Base-by-base conservation (phyloP, 1,284 basidiomycete genomes). In the Marasmius oreades region DNA sequence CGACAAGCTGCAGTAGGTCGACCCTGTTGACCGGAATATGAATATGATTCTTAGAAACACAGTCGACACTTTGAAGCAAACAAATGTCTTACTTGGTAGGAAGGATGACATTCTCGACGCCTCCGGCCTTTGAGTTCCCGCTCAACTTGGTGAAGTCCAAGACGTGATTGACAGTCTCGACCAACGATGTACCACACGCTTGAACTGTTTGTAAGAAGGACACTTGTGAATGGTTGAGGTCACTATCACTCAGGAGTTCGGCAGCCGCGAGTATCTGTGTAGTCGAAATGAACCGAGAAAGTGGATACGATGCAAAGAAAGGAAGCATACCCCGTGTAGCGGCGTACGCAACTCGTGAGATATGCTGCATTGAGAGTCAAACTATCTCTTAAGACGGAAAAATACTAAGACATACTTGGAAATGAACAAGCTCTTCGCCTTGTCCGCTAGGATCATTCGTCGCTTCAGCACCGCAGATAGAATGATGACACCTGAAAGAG, bases 71-170 rank as follows among this genome's bases (percentile, higher is more conserved):
- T 53, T 50, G 28, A 31, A 53, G 34, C 36, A 55, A 53, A 11
- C 37, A 37, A 60, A 44, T 12, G 48, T 74, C 79, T 59, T 52
- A 88, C 88, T 77, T 82, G 61, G 80, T 80, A n/a, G 81, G 80
- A 24, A 81, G 77, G 58, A 93, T 91, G 51, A 84, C 80, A 62
- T 88, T 85, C 66, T 89, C 88, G 5, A 86, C 84, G 48, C 85
- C 87, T 37, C 87, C 88, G 2, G 82, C 77, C 68, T 90, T 92
- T 42, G 86, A 77, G 62, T 89, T 90, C n/a, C 94, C 93, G 65
- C 91, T 95, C 20, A 97, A 80, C 69, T 98, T 98, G 34, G 95
- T 97, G 68, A 96, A 98, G 70, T 98, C 95, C 36, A 98, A 78
- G 5, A 98, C 95, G 66, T 98, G 95, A 67, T 98, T 98, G 57